Evolutionary conservation across 805 yeast genomes (phyloP), one percentile per base, ranked within the genome.

Genomic region (Metschnikowia amazonensis): DNA sequence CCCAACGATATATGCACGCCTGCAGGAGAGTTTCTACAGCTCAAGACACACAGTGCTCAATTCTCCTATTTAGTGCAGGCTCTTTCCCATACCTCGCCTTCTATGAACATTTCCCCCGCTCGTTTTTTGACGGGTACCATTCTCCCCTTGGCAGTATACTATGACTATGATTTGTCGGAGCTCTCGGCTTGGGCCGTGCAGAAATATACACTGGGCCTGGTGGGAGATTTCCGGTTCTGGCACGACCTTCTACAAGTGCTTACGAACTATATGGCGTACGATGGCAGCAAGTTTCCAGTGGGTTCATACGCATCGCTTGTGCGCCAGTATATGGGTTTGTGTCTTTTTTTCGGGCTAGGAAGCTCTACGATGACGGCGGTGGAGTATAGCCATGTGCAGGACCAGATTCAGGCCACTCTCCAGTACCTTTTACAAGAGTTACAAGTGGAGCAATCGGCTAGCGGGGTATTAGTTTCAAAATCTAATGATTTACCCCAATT

Each of bases 341-440:
- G 51, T n/a, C 35, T 45, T 13, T 50, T 45, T 32, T 53, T 49
- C 32, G 55, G 53, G 8, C 38, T 54, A 20, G 38, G 20, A 5
- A 43, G 41, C 20, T 56, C 54, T 16, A 40, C 47, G 1, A 25
- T 58, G 9, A 31, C 60, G 5, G 58, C 70, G 1, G 38, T 65
- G 11, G 70, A 66, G 21, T 58, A 57, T 17, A 53, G 54, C 8
- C 57, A 56, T 27, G 59, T 63, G 20, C 69, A 67, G 43, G 68
- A 62, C 47, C 39, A 48, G 2, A 63, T 70, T 4, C 53, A 49
- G 16, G 57, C 51, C 5, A 66, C 70, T 0, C 47, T 61, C 24
- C 35, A 5, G 25, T 46, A 40, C 21, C 46, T 49, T 21, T 3
- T 25, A 4, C 42, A 37, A 23, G 40, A 43, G n/a, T 29, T 43